Conservation (phyloP, 345 rosid species). For the Pistacia integerrima region DNA sequence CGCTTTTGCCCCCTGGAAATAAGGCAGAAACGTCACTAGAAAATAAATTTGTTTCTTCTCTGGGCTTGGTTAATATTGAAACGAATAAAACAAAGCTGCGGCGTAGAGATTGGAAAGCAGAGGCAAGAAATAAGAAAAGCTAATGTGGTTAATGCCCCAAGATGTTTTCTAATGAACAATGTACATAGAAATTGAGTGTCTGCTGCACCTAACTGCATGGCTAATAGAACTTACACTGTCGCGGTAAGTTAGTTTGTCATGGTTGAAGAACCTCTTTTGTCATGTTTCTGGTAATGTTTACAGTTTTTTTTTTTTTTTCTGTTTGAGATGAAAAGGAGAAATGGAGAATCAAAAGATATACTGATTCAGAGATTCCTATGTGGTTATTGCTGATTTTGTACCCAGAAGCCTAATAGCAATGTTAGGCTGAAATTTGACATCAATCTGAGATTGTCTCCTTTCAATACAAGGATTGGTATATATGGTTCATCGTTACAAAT, state of each 20-base stretch:
- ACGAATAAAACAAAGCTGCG: constrained; percentile 27
- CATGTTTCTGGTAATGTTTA: constrained; percentile 8
- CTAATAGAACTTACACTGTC: not conserved
- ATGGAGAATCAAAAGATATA: not conserved
- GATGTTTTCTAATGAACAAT: constrained; percentile 11
- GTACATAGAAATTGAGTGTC: not conserved
- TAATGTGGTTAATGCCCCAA: constrained; percentile 16
- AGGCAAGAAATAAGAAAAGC: constrained; percentile 58
- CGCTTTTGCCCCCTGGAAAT: constrained; percentile 10
- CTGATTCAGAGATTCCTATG: not conserved
- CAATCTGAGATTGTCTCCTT: not conserved
- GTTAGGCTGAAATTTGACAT: not conserved
- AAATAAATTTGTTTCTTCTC: constrained; percentile 24
- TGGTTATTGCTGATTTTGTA: not conserved
- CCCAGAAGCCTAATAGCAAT: not conserved
- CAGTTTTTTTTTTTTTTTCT: constrained; percentile 6
- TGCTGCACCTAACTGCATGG: not conserved
- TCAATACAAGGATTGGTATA: not conserved
- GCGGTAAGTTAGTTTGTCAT: constrained; percentile 13
- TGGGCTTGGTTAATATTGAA: constrained; percentile 22
- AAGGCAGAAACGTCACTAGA: constrained; percentile 18
- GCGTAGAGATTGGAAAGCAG: constrained; percentile 74
- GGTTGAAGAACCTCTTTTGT: constrained; percentile 3
- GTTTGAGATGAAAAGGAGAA: constrained; percentile 12
- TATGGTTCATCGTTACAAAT: not conserved